phyloP scores from a whole-genome alignment of 2,329 filamentous ascomycete species.

The Aphanoascus verrucosus region DNA sequence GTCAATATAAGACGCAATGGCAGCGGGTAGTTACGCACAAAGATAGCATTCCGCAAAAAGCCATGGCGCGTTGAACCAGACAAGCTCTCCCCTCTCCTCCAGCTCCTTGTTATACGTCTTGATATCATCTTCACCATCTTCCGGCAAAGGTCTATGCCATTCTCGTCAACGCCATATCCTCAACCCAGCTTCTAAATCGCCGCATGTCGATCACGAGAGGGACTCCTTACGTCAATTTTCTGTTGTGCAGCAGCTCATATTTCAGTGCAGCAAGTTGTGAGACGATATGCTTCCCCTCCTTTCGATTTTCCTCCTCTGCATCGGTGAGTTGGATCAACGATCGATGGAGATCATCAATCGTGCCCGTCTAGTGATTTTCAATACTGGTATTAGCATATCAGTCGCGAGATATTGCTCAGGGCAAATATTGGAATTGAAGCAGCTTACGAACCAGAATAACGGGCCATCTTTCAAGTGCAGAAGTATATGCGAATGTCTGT shows the following conservation, averaged over 20 bases:
- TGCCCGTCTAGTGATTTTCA: constrained; percentile 60
- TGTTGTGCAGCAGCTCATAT: constrained; percentile 88
- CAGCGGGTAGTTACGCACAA: constrained; percentile 35
- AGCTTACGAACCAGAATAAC: constrained; percentile 62
- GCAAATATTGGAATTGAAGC: not conserved
- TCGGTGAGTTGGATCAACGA: constrained; percentile 41
- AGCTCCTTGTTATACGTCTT: constrained; percentile 78
- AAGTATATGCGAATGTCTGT: constrained; percentile 76
- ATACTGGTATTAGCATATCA: not conserved
- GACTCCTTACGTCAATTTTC: constrained; percentile 55
- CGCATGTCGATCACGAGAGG: not conserved
- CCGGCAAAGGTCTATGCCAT: constrained; percentile 51
- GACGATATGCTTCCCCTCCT: constrained; percentile 79
- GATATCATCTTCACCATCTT: constrained; percentile 69
- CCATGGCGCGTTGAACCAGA: constrained; percentile 81
- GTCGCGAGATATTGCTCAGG: not conserved
- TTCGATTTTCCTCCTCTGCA: constrained; percentile 43
- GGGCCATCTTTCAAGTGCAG: constrained; percentile 82
- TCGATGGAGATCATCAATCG: constrained; percentile 88
- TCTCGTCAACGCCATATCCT: not conserved
- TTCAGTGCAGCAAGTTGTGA: constrained; percentile 72
- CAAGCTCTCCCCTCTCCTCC: constrained; percentile 57
- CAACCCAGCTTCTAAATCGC: not conserved
- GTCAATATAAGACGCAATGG: not conserved
- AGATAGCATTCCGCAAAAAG: constrained; percentile 90